These are phyloP conservation scores for Vitis riparia DNA, from an alignment of 164 flowering plant genomes.

Conservation along the genomic window DNA sequence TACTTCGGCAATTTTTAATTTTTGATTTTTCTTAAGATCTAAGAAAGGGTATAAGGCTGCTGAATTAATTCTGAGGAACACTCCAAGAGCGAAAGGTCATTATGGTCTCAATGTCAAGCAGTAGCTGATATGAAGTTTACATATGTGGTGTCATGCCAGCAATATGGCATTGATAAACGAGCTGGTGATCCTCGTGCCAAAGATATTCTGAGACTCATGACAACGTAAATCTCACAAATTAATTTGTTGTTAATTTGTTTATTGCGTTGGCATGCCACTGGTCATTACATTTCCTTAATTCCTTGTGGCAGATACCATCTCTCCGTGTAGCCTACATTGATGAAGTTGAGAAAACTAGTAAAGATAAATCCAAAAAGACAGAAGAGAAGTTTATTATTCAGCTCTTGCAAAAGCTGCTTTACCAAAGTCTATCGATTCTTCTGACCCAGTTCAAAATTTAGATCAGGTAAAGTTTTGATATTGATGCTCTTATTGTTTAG, in stretches of 20 bases:
- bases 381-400: slow-evolving; percentile 52
- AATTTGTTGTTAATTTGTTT: not conserved
- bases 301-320: slow-evolving; percentile 44
- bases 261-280: slow-evolving; percentile 5
- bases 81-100: slow-evolving; percentile 46
- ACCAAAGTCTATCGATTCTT: slow-evolving; percentile 42
- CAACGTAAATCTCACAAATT: slow-evolving; percentile 31
- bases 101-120: slow-evolving; percentile 60
- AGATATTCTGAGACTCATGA: slow-evolving; percentile 66
- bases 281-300: not conserved
- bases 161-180: slow-evolving; percentile 64
- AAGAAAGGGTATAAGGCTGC: slow-evolving; percentile 64
- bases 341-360: slow-evolving; percentile 50
- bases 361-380: slow-evolving; percentile 33
- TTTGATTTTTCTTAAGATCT: slow-evolving; percentile 32
- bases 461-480: slow-evolving; percentile 44
- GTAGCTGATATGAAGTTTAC: slow-evolving; percentile 74
- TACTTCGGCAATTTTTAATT: not conserved
- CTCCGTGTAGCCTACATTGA: slow-evolving; percentile 68
- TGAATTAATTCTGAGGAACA: slow-evolving; percentile 43
- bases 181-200: slow-evolving; percentile 58
- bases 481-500: not conserved
- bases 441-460: slow-evolving; percentile 48
- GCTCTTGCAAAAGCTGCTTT: slow-evolving; percentile 52
- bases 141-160: slow-evolving; percentile 71